Conservation (phyloP, 192 early-diverging fungal genomes). For the Backusella macrospora region DNA sequence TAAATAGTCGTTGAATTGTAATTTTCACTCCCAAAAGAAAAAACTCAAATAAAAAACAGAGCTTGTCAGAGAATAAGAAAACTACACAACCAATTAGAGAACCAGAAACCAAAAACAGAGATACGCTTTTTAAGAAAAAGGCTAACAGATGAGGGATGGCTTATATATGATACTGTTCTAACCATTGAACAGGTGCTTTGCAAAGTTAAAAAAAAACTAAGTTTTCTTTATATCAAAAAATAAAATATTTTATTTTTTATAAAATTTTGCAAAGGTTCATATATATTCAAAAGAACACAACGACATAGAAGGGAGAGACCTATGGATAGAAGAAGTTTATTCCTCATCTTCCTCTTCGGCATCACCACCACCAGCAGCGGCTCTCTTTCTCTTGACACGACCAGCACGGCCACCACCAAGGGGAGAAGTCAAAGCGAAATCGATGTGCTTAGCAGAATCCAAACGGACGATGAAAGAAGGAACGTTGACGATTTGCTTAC, state of each 20-base stretch:
- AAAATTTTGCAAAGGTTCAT: conserved; percentile 30
- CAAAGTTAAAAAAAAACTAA: background rate
- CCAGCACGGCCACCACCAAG: conserved; percentile 98
- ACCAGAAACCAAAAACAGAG: background rate
- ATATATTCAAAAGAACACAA: conserved; percentile 9
- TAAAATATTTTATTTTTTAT: conserved; percentile 29
- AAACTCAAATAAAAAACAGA: background rate
- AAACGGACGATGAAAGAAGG: conserved; percentile 96
- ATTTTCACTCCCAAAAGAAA: too few species aligned
- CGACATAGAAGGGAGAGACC: background rate
- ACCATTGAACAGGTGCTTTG: conserved; percentile 6
- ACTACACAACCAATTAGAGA: background rate
- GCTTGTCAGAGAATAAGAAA: background rate
- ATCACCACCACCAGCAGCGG: conserved; percentile 63
- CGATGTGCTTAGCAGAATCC: conserved; percentile 66
- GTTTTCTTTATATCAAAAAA: conserved; percentile 21
- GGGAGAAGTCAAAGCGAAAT: conserved; percentile 73
- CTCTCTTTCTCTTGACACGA: conserved; percentile 96
- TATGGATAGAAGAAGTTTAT: conserved; percentile 28
- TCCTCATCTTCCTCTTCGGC: conserved; percentile 72
- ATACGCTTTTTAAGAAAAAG: background rate
- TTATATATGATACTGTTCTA: conserved; percentile 1
- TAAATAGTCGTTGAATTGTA: too few species aligned
- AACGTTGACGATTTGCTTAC: conserved; percentile 97
- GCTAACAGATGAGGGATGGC: background rate